Evolutionary conservation across 768 basidiomycete genomes (phyloP).

Genomic region (Hydnomerulius pinastri): DNA sequence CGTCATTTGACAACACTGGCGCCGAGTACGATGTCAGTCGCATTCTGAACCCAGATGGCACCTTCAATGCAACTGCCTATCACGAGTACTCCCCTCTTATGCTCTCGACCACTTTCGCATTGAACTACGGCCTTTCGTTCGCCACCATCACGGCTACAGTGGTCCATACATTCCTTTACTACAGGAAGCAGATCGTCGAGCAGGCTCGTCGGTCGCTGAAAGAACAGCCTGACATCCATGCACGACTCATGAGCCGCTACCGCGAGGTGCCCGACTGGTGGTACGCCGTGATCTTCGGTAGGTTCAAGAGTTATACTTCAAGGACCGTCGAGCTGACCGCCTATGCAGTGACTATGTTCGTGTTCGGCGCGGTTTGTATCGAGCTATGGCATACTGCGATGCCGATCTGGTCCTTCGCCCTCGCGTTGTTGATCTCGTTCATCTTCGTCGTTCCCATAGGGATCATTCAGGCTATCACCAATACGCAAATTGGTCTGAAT

Average conservation of each 20-base stretch:
- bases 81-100: conserved; percentile 54
- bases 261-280: conserved; percentile 55
- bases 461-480: too few species aligned
- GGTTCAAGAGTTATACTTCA: too few species aligned
- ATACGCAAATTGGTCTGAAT: too few species aligned
- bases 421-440: conserved; percentile 31
- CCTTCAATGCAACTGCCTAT: conserved; percentile 54
- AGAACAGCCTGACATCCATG: conserved; percentile 71
- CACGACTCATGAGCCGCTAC: conserved; percentile 47
- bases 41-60: conserved; percentile 51
- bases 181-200: conserved; percentile 72
- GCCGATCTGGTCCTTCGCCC: conserved; percentile 40
- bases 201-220: conserved; percentile 65
- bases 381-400: conserved; percentile 42
- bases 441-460: conserved; percentile 40
- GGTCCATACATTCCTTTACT: conserved; percentile 46
- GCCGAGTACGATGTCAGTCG: conserved; percentile 51
- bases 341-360: conserved; percentile 29
- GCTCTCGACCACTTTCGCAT: conserved; percentile 37
- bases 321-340: too few species aligned
- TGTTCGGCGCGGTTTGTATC: conserved; percentile 36
- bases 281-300: conserved; percentile 44
- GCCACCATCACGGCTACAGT: conserved; percentile 63
- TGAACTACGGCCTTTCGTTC: conserved; percentile 56
- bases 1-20: conserved; percentile 60